Conservation (phyloP, 306 rosid genomes). For the Pueraria montana region DNA sequence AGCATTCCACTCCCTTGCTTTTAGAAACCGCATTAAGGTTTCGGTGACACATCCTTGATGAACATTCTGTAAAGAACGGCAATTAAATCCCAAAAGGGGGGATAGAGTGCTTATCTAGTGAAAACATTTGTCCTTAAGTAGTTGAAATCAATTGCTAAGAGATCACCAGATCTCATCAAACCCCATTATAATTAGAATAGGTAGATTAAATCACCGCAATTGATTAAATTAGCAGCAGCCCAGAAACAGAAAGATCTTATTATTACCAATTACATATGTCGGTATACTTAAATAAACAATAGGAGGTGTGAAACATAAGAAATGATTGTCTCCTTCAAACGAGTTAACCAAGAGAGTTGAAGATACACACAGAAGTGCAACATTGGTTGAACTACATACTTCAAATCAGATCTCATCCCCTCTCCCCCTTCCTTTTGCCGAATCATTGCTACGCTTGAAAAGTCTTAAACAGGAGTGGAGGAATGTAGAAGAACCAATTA, state of each 20-base stretch:
- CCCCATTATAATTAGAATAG: not conserved
- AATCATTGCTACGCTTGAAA: slow-evolving; percentile 34
- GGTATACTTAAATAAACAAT: not conserved
- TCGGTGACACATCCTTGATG: slow-evolving; percentile 82
- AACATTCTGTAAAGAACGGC: slow-evolving; percentile 72
- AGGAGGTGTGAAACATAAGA: not conserved
- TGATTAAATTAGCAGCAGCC: slow-evolving; percentile 17
- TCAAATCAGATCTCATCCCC: slow-evolving; percentile 51
- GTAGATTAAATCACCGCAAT: not conserved
- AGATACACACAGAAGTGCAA: slow-evolving; percentile 37
- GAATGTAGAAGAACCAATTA: slow-evolving; percentile 44
- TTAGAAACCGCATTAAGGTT: slow-evolving; percentile 83
- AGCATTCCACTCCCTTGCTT: slow-evolving; percentile 90
- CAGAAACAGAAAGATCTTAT: slow-evolving; percentile 20
- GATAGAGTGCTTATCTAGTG: slow-evolving; percentile 5
- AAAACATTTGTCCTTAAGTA: slow-evolving; percentile 25
- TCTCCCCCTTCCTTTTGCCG: not conserved
- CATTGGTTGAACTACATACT: slow-evolving; percentile 44
- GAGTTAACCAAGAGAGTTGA: slow-evolving; percentile 15
- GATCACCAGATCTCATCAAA: slow-evolving; percentile 34
- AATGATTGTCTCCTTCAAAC: slow-evolving; percentile 17
- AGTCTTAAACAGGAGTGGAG: not conserved
- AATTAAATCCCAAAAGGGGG: slow-evolving; percentile 21
- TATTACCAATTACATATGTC: slow-evolving; percentile 7
- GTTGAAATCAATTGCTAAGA: not conserved